Conservation (phyloP, 495 filamentous ascomycete species). For the Penicillium daleae region DNA sequence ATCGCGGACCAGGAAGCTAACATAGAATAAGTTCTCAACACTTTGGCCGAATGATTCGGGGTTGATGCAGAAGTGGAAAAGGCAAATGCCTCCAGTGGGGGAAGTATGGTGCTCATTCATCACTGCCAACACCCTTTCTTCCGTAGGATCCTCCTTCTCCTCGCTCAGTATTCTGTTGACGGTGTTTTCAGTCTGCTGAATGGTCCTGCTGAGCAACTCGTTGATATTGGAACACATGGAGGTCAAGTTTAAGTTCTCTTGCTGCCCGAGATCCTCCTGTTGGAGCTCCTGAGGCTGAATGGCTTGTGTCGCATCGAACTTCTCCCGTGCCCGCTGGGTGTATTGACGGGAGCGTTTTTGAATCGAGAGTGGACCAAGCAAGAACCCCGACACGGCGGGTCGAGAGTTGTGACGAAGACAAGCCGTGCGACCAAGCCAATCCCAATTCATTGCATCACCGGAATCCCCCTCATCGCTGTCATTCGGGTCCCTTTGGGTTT, state of each 20-base stretch:
- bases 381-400: slow-evolving; percentile 78
- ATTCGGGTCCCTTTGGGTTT: slow-evolving; percentile 44
- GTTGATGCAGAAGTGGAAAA: slow-evolving; percentile 87
- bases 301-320: slow-evolving; percentile 62
- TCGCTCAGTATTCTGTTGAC: slow-evolving; percentile 35
- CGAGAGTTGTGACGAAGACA: slow-evolving; percentile 72
- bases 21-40: slow-evolving; percentile 95
- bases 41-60: slow-evolving; percentile 91
- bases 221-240: slow-evolving; percentile 67
- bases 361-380: slow-evolving; percentile 86
- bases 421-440: slow-evolving; percentile 74
- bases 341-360: slow-evolving; percentile 77
- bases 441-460: slow-evolving; percentile 84
- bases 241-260: slow-evolving; percentile 76
- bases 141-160: slow-evolving; percentile 40
- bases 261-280: slow-evolving; percentile 68
- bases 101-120: slow-evolving; percentile 61
- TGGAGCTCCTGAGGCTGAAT: slow-evolving; percentile 75
- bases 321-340: slow-evolving; percentile 65
- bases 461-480: slow-evolving; percentile 63
- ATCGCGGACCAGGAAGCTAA: slow-evolving; percentile 92
- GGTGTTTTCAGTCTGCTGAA: slow-evolving; percentile 37
- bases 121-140: slow-evolving; percentile 43
- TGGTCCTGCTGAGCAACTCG: slow-evolving; percentile 44
- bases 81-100: slow-evolving; percentile 65